A percentile compares a stretch with the other conserved stretches of the same genome.
Evolutionary conservation across 2,329 filamentous ascomycete species (phyloP).

Genomic region (Fusarium albidum): DNA sequence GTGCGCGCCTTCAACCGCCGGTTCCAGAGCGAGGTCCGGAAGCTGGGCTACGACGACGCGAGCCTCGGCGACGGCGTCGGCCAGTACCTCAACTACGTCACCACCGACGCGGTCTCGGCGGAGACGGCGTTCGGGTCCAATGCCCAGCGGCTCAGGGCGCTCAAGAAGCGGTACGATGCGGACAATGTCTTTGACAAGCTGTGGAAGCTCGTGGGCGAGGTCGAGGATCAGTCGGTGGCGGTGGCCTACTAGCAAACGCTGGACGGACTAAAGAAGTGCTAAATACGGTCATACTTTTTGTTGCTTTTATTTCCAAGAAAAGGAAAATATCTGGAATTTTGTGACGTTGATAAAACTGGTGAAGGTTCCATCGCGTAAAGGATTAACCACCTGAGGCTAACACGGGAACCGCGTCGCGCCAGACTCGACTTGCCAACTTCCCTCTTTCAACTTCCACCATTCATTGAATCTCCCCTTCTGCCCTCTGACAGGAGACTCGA

Average conservation of each 20-base stretch:
- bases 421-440: slow-evolving; percentile 14
- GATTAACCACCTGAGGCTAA: slow-evolving; percentile 18
- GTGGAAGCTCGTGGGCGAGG: slow-evolving; percentile 31
- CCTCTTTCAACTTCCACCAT: not conserved
- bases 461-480: not conserved
- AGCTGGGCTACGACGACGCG: slow-evolving; percentile 34
- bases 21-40: slow-evolving; percentile 29
- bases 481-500: too few relatives aligned
- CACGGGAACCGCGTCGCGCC: slow-evolving; percentile 23
- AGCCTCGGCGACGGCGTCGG: slow-evolving; percentile 27
- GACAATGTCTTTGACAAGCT: slow-evolving; percentile 34
- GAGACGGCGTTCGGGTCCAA: slow-evolving; percentile 32
- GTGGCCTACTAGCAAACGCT: too few relatives aligned
- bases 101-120: slow-evolving; percentile 22
- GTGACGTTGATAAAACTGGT: not conserved
- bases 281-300: too few relatives aligned
- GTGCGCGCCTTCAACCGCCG: slow-evolving; percentile 34
- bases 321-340: too few relatives aligned
- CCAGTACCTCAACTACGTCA: slow-evolving; percentile 32
- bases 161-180: slow-evolving; percentile 34
- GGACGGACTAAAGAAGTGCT: too few relatives aligned
- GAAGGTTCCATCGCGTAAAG: not conserved
- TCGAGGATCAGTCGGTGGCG: slow-evolving; percentile 31
- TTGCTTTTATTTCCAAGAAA: too few relatives aligned
- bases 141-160: slow-evolving; percentile 20